Conservation (phyloP, 495 filamentous ascomycete genomes). For the Echria macrotheca region DNA sequence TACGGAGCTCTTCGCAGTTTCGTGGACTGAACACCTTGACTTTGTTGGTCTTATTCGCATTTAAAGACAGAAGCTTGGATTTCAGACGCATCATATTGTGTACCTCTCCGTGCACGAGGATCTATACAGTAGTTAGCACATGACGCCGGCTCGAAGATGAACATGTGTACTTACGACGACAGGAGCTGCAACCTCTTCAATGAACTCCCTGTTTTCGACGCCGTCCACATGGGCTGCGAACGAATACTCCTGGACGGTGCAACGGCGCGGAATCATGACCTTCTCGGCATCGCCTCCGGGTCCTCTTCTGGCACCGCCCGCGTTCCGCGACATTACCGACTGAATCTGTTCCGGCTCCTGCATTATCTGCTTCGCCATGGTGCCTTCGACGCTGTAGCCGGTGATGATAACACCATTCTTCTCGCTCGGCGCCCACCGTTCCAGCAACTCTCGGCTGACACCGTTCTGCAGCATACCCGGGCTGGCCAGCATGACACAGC, state of each 20-base stretch:
- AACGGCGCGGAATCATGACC: constrained; percentile 86
- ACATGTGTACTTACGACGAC: constrained; percentile 87
- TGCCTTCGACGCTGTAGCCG: constrained; percentile 95
- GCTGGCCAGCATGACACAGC: constrained; percentile 94
- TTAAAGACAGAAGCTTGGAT: constrained; percentile 85
- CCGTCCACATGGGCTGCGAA: constrained; percentile 98
- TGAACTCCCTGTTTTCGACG: constrained; percentile 89
- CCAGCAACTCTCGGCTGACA: constrained; percentile 83
- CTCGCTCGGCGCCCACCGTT: constrained; percentile 91
- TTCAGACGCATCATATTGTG: constrained; percentile 98
- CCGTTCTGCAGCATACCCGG: constrained; percentile 98
- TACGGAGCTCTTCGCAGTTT: constrained; percentile 92
- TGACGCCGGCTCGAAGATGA: too few species aligned
- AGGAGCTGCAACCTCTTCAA: constrained; percentile 83
- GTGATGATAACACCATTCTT: constrained; percentile 97
- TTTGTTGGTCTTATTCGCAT: constrained; percentile 69
- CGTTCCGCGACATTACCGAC: constrained; percentile 75
- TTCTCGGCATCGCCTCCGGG: constrained; percentile 63
- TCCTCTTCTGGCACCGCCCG: constrained; percentile 47
- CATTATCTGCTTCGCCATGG: constrained; percentile 92
- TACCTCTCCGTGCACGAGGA: constrained; percentile 93
- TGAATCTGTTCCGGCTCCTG: constrained; percentile 90
- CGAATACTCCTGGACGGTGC: constrained; percentile 84
- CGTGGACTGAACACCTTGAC: constrained; percentile 88
- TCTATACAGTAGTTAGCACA: too few species aligned